phyloP scores from a whole-genome alignment of 192 early-diverging fungal species.

The Umbelopsis ramanniana region DNA sequence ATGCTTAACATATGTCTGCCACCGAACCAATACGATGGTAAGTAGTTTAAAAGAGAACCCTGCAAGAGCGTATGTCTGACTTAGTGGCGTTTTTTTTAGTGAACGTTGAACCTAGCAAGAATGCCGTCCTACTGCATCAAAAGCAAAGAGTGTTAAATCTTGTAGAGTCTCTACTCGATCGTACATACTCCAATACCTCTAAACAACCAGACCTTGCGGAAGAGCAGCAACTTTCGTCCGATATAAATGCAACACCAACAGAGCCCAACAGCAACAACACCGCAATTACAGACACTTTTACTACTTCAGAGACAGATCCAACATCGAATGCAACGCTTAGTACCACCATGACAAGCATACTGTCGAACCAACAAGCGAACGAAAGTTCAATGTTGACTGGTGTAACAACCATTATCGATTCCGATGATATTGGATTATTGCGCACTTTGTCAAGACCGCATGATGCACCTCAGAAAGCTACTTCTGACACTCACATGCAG shows the following conservation, averaged over 20 bases:
- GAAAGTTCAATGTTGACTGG: no score
- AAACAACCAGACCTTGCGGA: not conserved
- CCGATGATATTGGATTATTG: no score
- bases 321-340: no score
- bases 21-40: slow-evolving; percentile 33
- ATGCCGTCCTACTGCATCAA: slow-evolving; percentile 35
- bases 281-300: no score
- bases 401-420: no score
- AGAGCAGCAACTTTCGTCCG: not conserved
- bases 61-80: not conserved
- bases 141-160: slow-evolving; percentile 25
- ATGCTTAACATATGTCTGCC: slow-evolving; percentile 23
- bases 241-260: not conserved
- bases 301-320: not conserved
- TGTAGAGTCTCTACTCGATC: slow-evolving; percentile 25
- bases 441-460: no score
- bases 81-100: slow-evolving; percentile 10
- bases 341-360: no score
- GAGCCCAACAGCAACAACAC: not conserved
- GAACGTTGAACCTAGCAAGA: slow-evolving; percentile 47
- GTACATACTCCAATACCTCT: slow-evolving; percentile 1
- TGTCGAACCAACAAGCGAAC: no score
- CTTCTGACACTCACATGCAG: no score
- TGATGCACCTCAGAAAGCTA: no score
- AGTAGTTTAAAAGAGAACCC: not conserved